phyloP scores from a whole-genome alignment of 306 rosid species.

The Begonia peltatifolia region DNA sequence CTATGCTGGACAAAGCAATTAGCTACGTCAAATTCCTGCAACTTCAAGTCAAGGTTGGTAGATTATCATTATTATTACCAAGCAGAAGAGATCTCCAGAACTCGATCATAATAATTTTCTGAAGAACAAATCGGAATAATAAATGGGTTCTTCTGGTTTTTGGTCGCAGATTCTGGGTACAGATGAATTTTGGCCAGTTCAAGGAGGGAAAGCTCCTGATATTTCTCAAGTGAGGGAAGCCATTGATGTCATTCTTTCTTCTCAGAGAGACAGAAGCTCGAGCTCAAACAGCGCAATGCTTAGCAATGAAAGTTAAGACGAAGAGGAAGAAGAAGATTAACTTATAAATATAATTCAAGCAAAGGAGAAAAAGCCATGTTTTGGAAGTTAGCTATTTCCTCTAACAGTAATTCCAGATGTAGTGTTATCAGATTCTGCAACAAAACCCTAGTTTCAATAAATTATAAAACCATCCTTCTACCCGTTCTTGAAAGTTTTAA shows the following conservation, averaged over 20 bases:
- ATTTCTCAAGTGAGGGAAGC: conserved; percentile 88
- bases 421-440: too few species aligned
- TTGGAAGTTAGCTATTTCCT: neutral
- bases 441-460: too few species aligned
- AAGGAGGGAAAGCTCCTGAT: conserved; percentile 80
- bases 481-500: too few species aligned
- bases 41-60: conserved; percentile 78
- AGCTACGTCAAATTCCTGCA: conserved; percentile 92
- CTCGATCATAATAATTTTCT: too few species aligned
- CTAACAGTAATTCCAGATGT: too few species aligned
- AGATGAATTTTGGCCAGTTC: conserved; percentile 81
- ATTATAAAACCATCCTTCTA: too few species aligned
- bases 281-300: conserved; percentile 25
- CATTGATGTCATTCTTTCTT: conserved; percentile 65
- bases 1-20: conserved; percentile 93
- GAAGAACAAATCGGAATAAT: too few species aligned
- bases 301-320: neutral
- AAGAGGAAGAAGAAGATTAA: neutral
- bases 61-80: too few species aligned
- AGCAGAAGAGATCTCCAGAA: too few species aligned
- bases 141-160: neutral
- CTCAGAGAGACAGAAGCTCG: conserved; percentile 44
- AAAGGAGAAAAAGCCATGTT: neutral
- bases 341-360: neutral
- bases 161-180: conserved; percentile 55